Percentiles rank a stretch among this genome's conserved stretches.
Evolutionary conservation across 2,329 filamentous ascomycete genomes (phyloP).

Genomic region (Gaeumannomyces tritici): DNA sequence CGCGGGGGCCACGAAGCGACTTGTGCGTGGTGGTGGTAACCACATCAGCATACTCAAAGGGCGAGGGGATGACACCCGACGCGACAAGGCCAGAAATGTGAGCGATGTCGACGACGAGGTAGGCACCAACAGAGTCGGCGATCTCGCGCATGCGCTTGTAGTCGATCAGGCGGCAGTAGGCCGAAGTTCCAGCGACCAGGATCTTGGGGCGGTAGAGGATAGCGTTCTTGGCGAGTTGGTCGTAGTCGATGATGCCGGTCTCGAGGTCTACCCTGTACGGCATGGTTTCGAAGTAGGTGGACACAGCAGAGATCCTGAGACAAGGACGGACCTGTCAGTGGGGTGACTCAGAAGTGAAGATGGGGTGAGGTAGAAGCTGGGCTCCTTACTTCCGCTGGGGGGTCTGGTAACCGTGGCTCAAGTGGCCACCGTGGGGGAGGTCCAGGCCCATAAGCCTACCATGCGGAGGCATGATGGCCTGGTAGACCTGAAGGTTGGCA

Average conservation of each 20-base stretch:
- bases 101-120: constrained; percentile 95
- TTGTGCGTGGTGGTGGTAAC: constrained; percentile 99
- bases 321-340: not conserved
- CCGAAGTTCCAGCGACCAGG: constrained; percentile 91
- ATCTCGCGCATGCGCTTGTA: constrained; percentile 95
- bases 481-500: constrained; percentile 96
- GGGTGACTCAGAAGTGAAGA: not conserved
- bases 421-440: constrained; percentile 85
- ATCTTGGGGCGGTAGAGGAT: constrained; percentile 91
- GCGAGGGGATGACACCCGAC: constrained; percentile 84
- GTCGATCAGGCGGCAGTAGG: constrained; percentile 97
- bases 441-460: constrained; percentile 96
- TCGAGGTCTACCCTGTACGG: constrained; percentile 85
- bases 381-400: constrained; percentile 71
- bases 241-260: constrained; percentile 96
- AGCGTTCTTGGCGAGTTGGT: constrained; percentile 81
- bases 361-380: not conserved
- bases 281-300: constrained; percentile 98
- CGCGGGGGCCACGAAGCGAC: constrained; percentile 91
- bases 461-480: constrained; percentile 91
- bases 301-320: constrained; percentile 79
- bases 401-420: constrained; percentile 96
- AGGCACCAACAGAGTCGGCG: constrained; percentile 85
- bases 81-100: constrained; percentile 96
- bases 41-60: constrained; percentile 87